Conservation (phyloP, 1,284 basidiomycete species). For the Rhodotorula sp. region DNA sequence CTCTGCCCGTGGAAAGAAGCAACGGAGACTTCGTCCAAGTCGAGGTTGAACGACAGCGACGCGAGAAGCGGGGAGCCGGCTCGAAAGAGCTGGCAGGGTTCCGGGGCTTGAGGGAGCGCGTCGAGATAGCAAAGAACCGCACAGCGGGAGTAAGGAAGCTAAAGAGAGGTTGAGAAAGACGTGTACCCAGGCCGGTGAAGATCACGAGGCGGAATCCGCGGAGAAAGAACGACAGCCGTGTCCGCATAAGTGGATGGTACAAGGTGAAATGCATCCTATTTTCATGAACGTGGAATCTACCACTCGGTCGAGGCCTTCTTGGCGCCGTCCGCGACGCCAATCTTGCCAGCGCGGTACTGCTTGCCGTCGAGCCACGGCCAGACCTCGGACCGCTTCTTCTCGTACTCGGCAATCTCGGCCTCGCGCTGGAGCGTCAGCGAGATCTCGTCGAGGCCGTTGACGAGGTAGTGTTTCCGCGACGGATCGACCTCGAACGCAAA, state of each 20-base stretch:
- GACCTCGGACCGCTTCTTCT: conserved; percentile 65
- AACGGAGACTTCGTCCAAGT: no score
- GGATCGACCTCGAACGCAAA: conserved; percentile 76
- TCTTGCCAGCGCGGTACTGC: conserved; percentile 30
- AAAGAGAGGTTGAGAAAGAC: no score
- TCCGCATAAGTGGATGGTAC: no score
- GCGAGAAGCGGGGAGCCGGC: neutral
- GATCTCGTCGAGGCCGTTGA: conserved; percentile 93
- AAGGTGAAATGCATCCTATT: neutral
- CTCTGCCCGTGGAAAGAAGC: neutral
- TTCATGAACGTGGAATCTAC: conserved; percentile 1
- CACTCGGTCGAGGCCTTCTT: conserved; percentile 18
- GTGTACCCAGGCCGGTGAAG: no score
- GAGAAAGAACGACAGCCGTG: no score
- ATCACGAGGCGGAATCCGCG: no score
- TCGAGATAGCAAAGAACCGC: neutral
- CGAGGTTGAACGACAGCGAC: no score
- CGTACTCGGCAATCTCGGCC: conserved; percentile 68
- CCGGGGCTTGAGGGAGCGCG: neutral
- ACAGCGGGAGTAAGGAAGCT: no score
- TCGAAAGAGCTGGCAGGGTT: neutral
- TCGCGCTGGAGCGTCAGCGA: conserved; percentile 81
- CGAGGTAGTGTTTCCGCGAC: conserved; percentile 84
- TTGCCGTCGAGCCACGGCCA: conserved; percentile 95
- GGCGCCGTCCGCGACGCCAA: neutral